Conservation (phyloP, 2,329 filamentous ascomycete species). For the Pseudonectria foliicola region DNA sequence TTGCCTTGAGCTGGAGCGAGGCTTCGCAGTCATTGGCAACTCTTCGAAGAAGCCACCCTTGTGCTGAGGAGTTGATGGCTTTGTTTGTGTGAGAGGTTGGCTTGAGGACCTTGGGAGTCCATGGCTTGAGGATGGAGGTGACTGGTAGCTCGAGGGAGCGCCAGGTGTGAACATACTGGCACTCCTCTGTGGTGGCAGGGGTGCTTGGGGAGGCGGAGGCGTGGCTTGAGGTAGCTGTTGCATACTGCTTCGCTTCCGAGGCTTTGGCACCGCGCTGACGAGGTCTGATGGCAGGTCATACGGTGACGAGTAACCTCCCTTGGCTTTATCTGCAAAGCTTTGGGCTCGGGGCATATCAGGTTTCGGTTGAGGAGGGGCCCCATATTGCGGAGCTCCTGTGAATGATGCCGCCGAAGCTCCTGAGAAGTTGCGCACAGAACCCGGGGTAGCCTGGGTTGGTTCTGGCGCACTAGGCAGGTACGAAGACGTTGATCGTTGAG, state of each 20-base stretch:
- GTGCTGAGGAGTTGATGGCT: conserved; percentile 27
- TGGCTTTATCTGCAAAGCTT: conserved; percentile 86
- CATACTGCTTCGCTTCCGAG: conserved; percentile 56
- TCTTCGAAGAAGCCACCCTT: conserved; percentile 70
- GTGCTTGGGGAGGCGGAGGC: conserved; percentile 33
- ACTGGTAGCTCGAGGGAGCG: conserved; percentile 17
- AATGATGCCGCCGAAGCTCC: conserved; percentile 19
- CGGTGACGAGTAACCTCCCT: conserved; percentile 86
- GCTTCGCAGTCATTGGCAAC: conserved; percentile 55
- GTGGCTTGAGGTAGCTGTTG: conserved; percentile 44
- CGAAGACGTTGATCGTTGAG: conserved; percentile 12
- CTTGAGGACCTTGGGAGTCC: conserved; percentile 24
- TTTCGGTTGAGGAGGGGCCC: conserved; percentile 28
- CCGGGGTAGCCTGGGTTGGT: conserved; percentile 7
- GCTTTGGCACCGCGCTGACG: conserved; percentile 44
- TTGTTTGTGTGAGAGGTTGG: conserved; percentile 23
- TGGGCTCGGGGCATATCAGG: conserved; percentile 54
- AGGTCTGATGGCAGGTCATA: conserved; percentile 94
- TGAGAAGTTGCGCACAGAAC: conserved; percentile 15
- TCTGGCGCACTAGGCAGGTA: conserved; percentile 15
- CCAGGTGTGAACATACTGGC: conserved; percentile 46
- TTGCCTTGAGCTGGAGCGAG: conserved; percentile 54
- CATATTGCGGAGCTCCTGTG: conserved; percentile 28
- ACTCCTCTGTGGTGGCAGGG: conserved; percentile 51
- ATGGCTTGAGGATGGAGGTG: conserved; percentile 30